Conservation (phyloP, 352 stramenopile species). For the Pythium aristosporum region DNA sequence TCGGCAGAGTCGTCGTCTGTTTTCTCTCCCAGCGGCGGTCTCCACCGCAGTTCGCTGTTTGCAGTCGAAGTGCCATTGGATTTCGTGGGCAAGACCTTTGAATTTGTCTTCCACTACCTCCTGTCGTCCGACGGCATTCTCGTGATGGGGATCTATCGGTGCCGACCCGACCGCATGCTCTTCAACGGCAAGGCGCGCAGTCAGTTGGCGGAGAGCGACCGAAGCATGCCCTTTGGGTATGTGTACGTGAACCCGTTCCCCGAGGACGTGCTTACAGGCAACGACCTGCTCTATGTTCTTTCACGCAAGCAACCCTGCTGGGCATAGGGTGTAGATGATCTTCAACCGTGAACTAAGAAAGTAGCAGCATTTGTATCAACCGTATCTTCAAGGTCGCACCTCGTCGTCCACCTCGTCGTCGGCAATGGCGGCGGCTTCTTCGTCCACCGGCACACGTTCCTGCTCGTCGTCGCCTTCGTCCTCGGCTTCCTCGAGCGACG, state of each 20-base stretch:
- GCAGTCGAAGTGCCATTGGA: conserved; percentile 77
- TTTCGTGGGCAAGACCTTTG: conserved; percentile 80
- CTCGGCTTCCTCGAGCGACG: background rate
- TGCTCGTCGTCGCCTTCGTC: conserved; percentile 12
- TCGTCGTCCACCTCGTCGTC: conserved; percentile 1
- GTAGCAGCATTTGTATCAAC: background rate
- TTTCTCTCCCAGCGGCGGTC: conserved; percentile 26
- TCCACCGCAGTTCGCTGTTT: conserved; percentile 76
- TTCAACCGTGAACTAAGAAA: conserved; percentile 3
- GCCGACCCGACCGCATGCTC: conserved; percentile 48
- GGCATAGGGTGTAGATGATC: conserved; percentile 21
- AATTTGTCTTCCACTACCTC: conserved; percentile 83
- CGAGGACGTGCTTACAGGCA: conserved; percentile 68
- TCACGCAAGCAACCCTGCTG: conserved; percentile 80
- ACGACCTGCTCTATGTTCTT: conserved; percentile 85
- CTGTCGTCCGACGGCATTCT: conserved; percentile 81
- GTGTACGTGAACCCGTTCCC: conserved; percentile 84
- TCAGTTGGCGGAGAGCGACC: conserved; percentile 59
- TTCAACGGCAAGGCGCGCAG: conserved; percentile 36
- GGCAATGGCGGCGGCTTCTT: background rate
- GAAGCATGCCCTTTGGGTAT: conserved; percentile 76
- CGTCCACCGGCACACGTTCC: conserved; percentile 21
- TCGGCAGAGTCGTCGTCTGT: conserved; percentile 32
- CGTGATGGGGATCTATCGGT: conserved; percentile 75
- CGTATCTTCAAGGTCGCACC: background rate